Evolutionary conservation across 108 stramenopile genomes (phyloP).

Genomic region (Nitzschia sp.): DNA sequence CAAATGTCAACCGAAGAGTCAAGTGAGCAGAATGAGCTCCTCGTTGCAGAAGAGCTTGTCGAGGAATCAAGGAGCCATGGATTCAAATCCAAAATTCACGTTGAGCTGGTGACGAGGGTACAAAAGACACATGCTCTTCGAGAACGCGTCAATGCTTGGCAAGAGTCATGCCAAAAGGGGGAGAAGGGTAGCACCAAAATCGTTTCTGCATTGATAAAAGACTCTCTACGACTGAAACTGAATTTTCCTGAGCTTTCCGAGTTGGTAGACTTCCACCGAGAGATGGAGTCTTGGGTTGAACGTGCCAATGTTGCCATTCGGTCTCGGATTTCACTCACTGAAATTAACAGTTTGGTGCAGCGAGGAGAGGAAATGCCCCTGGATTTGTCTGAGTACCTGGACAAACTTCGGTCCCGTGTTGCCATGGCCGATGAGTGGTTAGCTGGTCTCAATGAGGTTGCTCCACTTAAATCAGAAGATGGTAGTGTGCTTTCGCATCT

Average conservation of each 20-base stretch:
- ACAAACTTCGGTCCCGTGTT: constrained; percentile 60
- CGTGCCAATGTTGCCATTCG: constrained; percentile 76
- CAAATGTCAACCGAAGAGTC: background rate
- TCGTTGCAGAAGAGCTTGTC: constrained; percentile 28
- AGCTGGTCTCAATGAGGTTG: constrained; percentile 44
- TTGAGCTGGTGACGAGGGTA: constrained; percentile 49
- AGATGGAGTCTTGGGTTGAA: constrained; percentile 68
- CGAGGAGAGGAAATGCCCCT: constrained; percentile 57
- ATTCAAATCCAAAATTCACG: constrained; percentile 42
- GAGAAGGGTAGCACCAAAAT: constrained; percentile 55
- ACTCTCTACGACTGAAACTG: constrained; percentile 60
- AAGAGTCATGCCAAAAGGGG: constrained; percentile 21
- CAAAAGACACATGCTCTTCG: constrained; percentile 56
- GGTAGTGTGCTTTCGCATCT: constrained; percentile 21
- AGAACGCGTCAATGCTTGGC: constrained; percentile 55
- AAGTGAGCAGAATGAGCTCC: constrained; percentile 27
- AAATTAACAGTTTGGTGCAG: constrained; percentile 58
- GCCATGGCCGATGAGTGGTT: constrained; percentile 64
- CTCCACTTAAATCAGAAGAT: constrained; percentile 28
- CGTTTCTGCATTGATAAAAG: constrained; percentile 57
- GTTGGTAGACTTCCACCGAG: constrained; percentile 49
- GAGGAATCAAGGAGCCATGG: constrained; percentile 29
- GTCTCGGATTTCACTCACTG: constrained; percentile 64
- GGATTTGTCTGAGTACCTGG: constrained; percentile 66
- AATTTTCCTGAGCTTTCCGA: constrained; percentile 48